phyloP scores from a whole-genome alignment of 495 filamentous ascomycete genomes.

The Aspergillus cristatus region DNA sequence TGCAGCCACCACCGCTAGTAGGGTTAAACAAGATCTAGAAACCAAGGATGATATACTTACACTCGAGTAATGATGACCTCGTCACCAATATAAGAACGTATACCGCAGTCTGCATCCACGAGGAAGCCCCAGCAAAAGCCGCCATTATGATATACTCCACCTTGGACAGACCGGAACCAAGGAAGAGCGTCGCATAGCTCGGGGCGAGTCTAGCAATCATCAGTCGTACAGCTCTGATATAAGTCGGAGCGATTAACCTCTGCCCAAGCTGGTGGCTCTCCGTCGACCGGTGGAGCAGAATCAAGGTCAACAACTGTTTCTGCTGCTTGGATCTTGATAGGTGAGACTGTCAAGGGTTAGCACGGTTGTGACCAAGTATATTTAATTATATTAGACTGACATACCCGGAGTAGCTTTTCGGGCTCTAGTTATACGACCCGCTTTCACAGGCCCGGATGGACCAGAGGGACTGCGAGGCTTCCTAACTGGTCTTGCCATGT shows the following conservation, averaged over 20 bases:
- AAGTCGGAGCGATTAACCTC: slow-evolving; percentile 31
- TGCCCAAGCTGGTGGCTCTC: slow-evolving; percentile 48
- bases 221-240: background rate
- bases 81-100: slow-evolving; percentile 49
- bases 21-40: slow-evolving; percentile 9
- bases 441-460: background rate
- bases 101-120: slow-evolving; percentile 47
- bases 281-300: slow-evolving; percentile 13
- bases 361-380: background rate
- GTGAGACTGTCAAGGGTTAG: background rate
- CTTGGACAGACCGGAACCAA: slow-evolving; percentile 57
- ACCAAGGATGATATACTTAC: slow-evolving; percentile 35
- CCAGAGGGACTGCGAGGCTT: too few species aligned
- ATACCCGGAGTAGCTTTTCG: background rate
- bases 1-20: slow-evolving; percentile 44
- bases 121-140: slow-evolving; percentile 48
- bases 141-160: slow-evolving; percentile 43
- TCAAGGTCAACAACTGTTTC: background rate
- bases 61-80: slow-evolving; percentile 58
- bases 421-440: background rate
- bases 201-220: slow-evolving; percentile 35
- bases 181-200: slow-evolving; percentile 57
- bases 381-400: too few species aligned
- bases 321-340: background rate
- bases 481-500: background rate